These are phyloP conservation scores for Fraxinus xanthoxyloides DNA, from an alignment of 305 asterid genomes.

Conservation along the genomic window DNA sequence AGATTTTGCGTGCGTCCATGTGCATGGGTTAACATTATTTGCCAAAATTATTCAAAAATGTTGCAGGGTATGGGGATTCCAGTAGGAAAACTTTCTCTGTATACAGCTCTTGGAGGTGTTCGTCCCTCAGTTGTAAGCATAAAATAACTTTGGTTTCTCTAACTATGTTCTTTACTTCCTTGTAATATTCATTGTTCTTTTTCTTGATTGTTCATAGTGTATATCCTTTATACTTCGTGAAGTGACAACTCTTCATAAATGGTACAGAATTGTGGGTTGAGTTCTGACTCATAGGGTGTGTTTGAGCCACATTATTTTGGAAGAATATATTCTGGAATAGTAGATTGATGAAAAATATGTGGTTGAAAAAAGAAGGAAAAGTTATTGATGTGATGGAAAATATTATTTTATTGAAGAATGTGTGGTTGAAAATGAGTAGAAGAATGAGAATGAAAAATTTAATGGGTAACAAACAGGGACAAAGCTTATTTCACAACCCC, in stretches of 20 bases:
- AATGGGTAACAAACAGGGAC: too few relatives aligned
- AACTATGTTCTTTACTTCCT: neutral
- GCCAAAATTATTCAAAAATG: constrained; percentile 22
- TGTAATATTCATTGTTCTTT: too few relatives aligned
- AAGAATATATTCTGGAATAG: too few relatives aligned
- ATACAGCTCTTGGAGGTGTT: constrained; percentile 97
- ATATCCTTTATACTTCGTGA: neutral
- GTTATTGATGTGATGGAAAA: too few relatives aligned
- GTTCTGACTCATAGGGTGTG: neutral
- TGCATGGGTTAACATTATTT: neutral
- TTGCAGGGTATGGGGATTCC: constrained; percentile 98
- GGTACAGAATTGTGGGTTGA: neutral
- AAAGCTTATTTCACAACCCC: too few relatives aligned
- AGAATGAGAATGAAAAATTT: too few relatives aligned
- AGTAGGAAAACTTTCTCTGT: constrained; percentile 92
- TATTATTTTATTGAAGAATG: too few relatives aligned
- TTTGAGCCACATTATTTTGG: too few relatives aligned
- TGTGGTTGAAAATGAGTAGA: too few relatives aligned
- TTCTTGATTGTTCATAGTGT: neutral
- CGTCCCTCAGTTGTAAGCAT: constrained; percentile 89
- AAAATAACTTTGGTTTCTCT: constrained; percentile 19
- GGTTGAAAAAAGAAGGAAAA: too few relatives aligned
- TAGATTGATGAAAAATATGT: too few relatives aligned
- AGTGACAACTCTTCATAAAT: neutral
- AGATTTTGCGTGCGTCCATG: neutral